Evolutionary conservation across 441 rosid genomes (phyloP).

Genomic region (Euphorbia celastroides): DNA sequence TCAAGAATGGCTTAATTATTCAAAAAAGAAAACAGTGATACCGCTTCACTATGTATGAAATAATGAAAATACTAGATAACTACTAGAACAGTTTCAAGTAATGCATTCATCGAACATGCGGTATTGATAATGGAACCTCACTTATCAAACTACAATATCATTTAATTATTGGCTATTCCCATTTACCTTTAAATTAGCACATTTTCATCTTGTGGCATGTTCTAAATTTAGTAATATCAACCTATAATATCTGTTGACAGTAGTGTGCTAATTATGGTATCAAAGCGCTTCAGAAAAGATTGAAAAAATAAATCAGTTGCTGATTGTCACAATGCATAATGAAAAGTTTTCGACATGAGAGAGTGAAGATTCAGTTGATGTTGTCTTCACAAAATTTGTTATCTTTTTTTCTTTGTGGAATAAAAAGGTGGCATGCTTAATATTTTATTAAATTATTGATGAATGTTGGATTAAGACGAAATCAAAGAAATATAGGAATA

Average conservation of each 20-base stretch:
- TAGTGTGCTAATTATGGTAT: not conserved
- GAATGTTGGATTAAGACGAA: not conserved
- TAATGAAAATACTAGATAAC: slow-evolving; percentile 19
- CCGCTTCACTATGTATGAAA: too few relatives aligned
- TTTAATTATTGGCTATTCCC: not conserved
- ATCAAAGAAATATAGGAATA: not conserved
- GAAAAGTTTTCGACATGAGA: too few relatives aligned
- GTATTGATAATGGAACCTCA: slow-evolving; percentile 6
- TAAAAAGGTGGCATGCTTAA: too few relatives aligned
- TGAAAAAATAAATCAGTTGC: too few relatives aligned
- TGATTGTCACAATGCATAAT: too few relatives aligned
- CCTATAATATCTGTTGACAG: not conserved
- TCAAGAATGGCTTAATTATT: too few relatives aligned
- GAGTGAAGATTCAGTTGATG: too few relatives aligned
- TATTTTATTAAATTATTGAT: not conserved
- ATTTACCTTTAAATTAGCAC: not conserved
- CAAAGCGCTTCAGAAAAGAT: too few relatives aligned
- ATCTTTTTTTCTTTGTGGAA: too few relatives aligned
- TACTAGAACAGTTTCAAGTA: slow-evolving; percentile 12
- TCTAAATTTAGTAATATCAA: not conserved
- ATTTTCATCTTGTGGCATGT: not conserved
- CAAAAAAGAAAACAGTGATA: too few relatives aligned
- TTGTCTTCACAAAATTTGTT: too few relatives aligned
- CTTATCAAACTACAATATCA: not conserved
- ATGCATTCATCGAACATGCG: not conserved